These are phyloP conservation scores for Elaphomyces granulatus DNA, from an alignment of 495 filamentous ascomycete genomes.

Conservation along the genomic window DNA sequence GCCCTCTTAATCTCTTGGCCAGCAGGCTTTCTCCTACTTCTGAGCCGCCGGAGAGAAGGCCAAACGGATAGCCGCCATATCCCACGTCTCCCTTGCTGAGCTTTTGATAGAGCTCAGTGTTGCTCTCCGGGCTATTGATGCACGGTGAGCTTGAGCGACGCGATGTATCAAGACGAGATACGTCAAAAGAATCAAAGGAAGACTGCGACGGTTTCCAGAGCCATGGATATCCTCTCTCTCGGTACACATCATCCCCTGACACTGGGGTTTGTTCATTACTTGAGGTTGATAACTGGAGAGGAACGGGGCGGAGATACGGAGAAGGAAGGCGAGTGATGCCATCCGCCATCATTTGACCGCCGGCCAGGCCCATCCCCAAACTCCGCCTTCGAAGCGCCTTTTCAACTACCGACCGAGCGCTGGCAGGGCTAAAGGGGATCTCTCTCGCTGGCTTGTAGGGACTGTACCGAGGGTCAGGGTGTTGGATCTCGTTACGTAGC, in stretches of 20 bases:
- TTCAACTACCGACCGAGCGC: slow-evolving; percentile 34
- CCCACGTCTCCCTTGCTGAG: slow-evolving; percentile 51
- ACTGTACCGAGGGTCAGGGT: slow-evolving; percentile 76
- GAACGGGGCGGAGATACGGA: slow-evolving; percentile 3
- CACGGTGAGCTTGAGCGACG: background rate
- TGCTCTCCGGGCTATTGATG: slow-evolving; percentile 7
- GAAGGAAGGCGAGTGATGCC: background rate
- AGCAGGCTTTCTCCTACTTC: slow-evolving; percentile 40
- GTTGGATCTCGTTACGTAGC: slow-evolving; percentile 77
- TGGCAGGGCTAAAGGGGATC: slow-evolving; percentile 13
- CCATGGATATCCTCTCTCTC: background rate
- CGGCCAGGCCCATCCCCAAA: slow-evolving; percentile 34
- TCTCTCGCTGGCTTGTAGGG: slow-evolving; percentile 61
- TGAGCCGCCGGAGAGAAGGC: slow-evolving; percentile 17
- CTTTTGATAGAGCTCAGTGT: slow-evolving; percentile 45
- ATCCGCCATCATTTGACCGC: slow-evolving; percentile 10
- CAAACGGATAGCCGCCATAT: slow-evolving; percentile 48
- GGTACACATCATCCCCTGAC: background rate
- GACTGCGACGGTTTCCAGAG: background rate
- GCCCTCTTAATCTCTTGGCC: slow-evolving; percentile 36
- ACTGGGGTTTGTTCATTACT: slow-evolving; percentile 4
- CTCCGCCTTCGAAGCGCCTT: slow-evolving; percentile 43
- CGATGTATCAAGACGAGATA: background rate
- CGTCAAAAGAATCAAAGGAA: background rate
- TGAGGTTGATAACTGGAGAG: slow-evolving; percentile 4